Percentiles rank a stretch among this genome's conserved stretches.
Conservation (phyloP, 352 stramenopile species). For the Pythium angustatum region DNA sequence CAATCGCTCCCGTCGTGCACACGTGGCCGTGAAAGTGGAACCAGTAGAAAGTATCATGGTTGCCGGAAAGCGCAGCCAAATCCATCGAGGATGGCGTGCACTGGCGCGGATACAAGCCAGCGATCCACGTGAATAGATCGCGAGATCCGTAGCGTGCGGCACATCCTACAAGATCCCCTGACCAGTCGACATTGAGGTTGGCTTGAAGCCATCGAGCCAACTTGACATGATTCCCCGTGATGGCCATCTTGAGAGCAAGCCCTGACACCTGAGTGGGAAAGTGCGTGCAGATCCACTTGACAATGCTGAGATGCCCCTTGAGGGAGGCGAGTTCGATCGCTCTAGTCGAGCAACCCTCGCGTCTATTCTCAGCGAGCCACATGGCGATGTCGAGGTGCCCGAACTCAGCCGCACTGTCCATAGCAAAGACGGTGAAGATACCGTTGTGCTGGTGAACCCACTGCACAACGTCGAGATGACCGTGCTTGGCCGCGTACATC, state of each 20-base stretch:
- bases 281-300: not conserved
- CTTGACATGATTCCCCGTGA: not conserved
- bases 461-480: not conserved
- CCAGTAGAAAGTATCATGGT: not conserved
- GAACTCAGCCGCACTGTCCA: not conserved
- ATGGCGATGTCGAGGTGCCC: not conserved
- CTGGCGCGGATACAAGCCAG: not conserved
- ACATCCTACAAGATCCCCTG: not conserved
- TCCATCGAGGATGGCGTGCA: not conserved
- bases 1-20: not conserved
- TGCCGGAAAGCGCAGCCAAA: not conserved
- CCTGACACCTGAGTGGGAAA: not conserved
- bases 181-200: not conserved
- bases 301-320: constrained; percentile 1
- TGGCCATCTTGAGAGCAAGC: not conserved
- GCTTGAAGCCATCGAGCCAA: not conserved
- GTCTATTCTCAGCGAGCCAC: not conserved
- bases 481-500: too few species aligned
- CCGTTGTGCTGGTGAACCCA: not conserved
- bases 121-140: not conserved
- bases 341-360: not conserved
- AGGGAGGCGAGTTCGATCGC: not conserved
- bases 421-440: not conserved
- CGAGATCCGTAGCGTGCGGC: not conserved
- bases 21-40: not conserved